Percentiles rank a stretch among this genome's conserved stretches.
phyloP scores from a whole-genome alignment of 2,329 filamentous ascomycete genomes.

The Neonectria hederae region DNA sequence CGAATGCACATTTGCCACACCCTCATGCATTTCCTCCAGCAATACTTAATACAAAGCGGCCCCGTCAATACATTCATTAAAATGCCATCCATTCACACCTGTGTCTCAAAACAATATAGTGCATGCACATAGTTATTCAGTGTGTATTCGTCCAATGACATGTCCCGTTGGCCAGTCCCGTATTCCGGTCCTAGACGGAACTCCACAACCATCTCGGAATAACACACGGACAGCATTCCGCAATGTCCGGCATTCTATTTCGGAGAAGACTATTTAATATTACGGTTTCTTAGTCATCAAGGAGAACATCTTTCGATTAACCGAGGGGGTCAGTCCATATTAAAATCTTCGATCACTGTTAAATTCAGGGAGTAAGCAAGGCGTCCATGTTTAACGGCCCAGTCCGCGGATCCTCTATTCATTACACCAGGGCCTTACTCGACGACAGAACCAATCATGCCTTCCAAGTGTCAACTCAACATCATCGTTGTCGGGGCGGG shows the following conservation, averaged over 20 bases:
- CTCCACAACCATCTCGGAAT: background rate
- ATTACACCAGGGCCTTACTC: background rate
- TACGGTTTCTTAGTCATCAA: background rate
- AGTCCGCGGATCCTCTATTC: background rate
- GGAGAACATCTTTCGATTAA: background rate
- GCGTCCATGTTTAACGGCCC: background rate
- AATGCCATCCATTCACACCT: background rate
- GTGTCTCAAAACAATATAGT: background rate
- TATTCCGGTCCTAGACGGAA: background rate
- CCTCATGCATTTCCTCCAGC: background rate
- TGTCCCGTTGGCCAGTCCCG: background rate
- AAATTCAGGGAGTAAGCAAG: background rate
- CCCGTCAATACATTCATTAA: too few relatives aligned
- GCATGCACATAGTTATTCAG: background rate
- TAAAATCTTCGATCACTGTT: too few relatives aligned
- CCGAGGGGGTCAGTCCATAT: background rate
- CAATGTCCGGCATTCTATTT: background rate
- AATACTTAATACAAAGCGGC: background rate
- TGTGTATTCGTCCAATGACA: background rate
- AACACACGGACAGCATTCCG: background rate
- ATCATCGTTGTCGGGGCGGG: slow-evolving; percentile 21
- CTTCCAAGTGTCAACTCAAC: slow-evolving; percentile 7
- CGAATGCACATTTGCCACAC: background rate
- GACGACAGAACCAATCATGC: background rate
- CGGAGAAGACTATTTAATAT: background rate